These are phyloP conservation scores for Linum trigynum DNA, from an alignment of 345 rosid genomes.

Conservation along the genomic window DNA sequence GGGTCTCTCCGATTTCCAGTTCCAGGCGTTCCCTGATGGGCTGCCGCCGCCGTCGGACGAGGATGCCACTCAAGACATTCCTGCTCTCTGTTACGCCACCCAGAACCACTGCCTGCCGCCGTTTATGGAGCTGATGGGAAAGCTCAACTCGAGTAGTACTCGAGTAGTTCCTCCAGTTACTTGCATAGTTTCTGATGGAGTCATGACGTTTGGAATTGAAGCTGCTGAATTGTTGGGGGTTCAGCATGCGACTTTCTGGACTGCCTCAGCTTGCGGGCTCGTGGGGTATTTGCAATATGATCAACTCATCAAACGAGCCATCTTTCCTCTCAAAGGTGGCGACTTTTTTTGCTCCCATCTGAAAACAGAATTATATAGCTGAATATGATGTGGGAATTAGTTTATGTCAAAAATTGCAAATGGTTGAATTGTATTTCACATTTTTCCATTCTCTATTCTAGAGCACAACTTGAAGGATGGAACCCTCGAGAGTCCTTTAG, in stretches of 20 bases:
- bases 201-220: slow-evolving; percentile 13
- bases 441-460: slow-evolving; percentile 2
- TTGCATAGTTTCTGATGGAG: slow-evolving; percentile 12
- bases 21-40: slow-evolving; percentile 23
- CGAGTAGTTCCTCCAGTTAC: slow-evolving; percentile 7
- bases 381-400: too few species aligned
- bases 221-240: slow-evolving; percentile 24
- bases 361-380: too few species aligned
- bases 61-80: slow-evolving; percentile 21
- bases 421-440: too few species aligned
- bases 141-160: slow-evolving; percentile 11
- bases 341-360: neutral
- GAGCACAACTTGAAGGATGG: slow-evolving; percentile 25
- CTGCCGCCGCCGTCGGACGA: slow-evolving; percentile 21
- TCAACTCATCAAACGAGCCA: slow-evolving; percentile 23
- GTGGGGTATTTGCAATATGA: slow-evolving; percentile 24
- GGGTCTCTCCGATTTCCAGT: slow-evolving; percentile 26
- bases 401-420: too few species aligned
- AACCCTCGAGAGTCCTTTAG: slow-evolving; percentile 20
- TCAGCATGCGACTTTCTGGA: slow-evolving; percentile 25
- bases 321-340: slow-evolving; percentile 29
- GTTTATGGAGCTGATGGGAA: slow-evolving; percentile 18
- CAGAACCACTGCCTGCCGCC: slow-evolving; percentile 27
- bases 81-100: slow-evolving; percentile 2
- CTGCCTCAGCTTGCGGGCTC: slow-evolving; percentile 28